Base-by-base conservation (phyloP, 495 filamentous ascomycete genomes). In the Trichoderma reesei region DNA sequence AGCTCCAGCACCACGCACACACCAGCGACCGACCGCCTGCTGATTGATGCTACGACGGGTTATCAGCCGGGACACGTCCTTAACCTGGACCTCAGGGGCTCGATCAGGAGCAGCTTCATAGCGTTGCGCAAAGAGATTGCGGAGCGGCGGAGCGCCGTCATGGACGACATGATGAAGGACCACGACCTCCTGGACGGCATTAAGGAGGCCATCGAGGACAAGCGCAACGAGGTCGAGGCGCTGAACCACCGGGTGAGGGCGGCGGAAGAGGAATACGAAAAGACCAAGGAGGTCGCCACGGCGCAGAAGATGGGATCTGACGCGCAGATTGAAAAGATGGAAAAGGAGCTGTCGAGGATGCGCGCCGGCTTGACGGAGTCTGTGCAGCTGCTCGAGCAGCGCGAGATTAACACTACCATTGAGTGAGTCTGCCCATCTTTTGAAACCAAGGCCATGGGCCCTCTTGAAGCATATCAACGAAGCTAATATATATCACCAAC, bases 271-370 rank as follows among this genome's bases (percentile, higher is more conserved):
- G 94, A 98, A 70, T 96, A 92, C 69, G 92, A 98, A 73, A 89
- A 89, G 72, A 91, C 89, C 41, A 92, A 93, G 73, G 95, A 98
- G 78, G 83, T 85, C 65, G 92, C 88, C 14, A 87, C 82, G 16
- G 90, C 91, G 38, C 91, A 96, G 75, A 92, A 94, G 73, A 82
- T 92, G 68, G 86, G 86, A 11, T 88, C 84, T 5, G 94, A 97
- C 73, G 85, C 91, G 16, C 92, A 97, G 73, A 96, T 97, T 69
- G 94, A 98, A 76, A 91, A 92, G 79, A 92, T 97, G 88, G 94
- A 98, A 78, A 96, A 96, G 72, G 93, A 98, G 74, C 78, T 98
- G 36, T 89, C 90, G 48, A 91, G 90, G 78, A 96, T 97, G 91
- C 82, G 92, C 64, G 82, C 86, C 3, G 86, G 87, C 33, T 80